Base-by-base conservation (phyloP, 345 rosid species). In the Sonneratia caseolaris region DNA sequence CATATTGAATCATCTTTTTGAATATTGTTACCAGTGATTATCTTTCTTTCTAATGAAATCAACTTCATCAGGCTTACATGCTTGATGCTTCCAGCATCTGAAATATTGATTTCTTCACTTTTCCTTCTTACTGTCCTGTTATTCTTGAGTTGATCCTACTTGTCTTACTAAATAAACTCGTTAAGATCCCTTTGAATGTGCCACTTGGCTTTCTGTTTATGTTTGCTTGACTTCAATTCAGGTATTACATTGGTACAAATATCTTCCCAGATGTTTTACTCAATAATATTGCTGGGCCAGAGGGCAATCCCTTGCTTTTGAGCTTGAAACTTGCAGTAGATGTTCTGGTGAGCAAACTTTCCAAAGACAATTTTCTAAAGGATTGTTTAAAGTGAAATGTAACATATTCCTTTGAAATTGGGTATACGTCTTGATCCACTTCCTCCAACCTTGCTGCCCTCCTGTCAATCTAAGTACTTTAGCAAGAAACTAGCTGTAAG, bases 321-420 rank as follows among this genome's bases (percentile, higher is more conserved):
- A 94, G 98, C 84, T 85, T 94, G 84, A 94, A 94, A 83, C 93
- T 94, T 72, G 84, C 98, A 7, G 93, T 94, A 69, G 97, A 94
- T 87, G 98, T 94, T 77, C 82, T 94, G 91, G 98, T 94, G 73
- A 86, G 96, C 82, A 42, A 24, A 10, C 66, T 12, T 43, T 19
- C 55, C 18, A 11, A n/a, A 24, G 70, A 68, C 37, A 3, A 66
- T 42, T 22, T 65, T 15, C 15, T 18, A 42, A 5, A 1, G 14
- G 37, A 42, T n/a, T 43, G 3, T 45, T 68, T 24, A 32, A 62
- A 62, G 4, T 27, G 38, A 62, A 62, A 12, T 27, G 38, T 1
- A 35, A 27, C 27, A 22, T 61, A 7, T 24, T 61, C 65, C 35
- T 10, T 10, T 10, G 37, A 7, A 42, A 42, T 42, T 42, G 45